Conservation (phyloP, 139 green algal genomes). For the Chlorella sp. region DNA sequence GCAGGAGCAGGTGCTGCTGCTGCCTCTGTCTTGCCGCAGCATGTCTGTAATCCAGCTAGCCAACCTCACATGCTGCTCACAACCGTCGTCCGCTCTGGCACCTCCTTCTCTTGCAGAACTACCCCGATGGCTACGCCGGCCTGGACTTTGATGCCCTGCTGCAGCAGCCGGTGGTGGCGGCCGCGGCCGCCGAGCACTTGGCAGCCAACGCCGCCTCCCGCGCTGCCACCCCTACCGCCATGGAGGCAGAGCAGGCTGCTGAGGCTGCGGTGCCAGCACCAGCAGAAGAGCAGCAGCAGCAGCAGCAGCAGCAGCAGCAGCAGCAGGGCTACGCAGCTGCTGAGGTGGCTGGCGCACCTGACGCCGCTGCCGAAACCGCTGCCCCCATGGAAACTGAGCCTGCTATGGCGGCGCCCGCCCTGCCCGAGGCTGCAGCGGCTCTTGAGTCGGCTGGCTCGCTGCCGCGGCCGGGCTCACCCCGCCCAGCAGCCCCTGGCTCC, state of each 20-base stretch:
- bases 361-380: not conserved
- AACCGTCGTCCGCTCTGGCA: too few species aligned
- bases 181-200: slow-evolving; percentile 26
- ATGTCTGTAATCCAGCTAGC: too few species aligned
- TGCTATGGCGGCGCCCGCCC: too few species aligned
- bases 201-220: slow-evolving; percentile 22
- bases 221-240: not conserved
- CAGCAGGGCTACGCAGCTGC: not conserved
- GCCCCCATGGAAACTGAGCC: too few species aligned
- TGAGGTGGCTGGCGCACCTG: too few species aligned
- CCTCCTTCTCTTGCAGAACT: slow-evolving; percentile 13
- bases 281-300: not conserved
- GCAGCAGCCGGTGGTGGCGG: slow-evolving; percentile 14
- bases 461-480: not conserved
- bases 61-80: too few species aligned
- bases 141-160: slow-evolving; percentile 27
- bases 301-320: not conserved
- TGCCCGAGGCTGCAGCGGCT: not conserved
- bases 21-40: too few species aligned
- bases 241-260: not conserved
- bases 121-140: slow-evolving; percentile 4
- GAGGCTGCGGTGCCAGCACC: not conserved
- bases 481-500: not conserved
- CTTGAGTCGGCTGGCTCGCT: not conserved
- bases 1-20: too few species aligned